These are phyloP conservation scores for Aciculoconidium aculeatum DNA, from an alignment of 805 yeast species.

Conservation along the genomic window DNA sequence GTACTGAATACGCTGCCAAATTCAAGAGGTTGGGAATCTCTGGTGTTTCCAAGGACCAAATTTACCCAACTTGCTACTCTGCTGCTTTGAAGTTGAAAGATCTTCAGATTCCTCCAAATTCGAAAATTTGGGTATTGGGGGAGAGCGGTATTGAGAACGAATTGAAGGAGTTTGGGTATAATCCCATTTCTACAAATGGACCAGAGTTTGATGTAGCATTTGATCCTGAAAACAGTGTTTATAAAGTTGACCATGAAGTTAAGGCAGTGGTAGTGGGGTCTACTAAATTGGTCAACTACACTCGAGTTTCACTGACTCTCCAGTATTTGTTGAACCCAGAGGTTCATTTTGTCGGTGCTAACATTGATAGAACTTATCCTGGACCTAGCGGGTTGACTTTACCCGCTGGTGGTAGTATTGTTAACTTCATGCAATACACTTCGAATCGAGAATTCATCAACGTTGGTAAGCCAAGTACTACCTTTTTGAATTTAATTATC, in stretches of 20 bases:
- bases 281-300: constrained; percentile 31
- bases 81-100: constrained; percentile 22
- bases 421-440: constrained; percentile 32
- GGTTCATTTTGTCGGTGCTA: constrained; percentile 34
- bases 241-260: constrained; percentile 32
- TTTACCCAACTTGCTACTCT: constrained; percentile 35
- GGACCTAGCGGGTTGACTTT: constrained; percentile 31
- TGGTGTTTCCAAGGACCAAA: constrained; percentile 20
- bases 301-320: constrained; percentile 31
- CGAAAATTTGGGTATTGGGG: constrained; percentile 38
- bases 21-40: constrained; percentile 26
- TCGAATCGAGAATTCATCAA: constrained; percentile 26
- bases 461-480: constrained; percentile 34
- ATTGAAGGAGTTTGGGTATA: constrained; percentile 24
- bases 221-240: constrained; percentile 18
- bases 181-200: constrained; percentile 33
- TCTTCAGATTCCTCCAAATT: constrained; percentile 17
- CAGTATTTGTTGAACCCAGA: constrained; percentile 30
- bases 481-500: constrained; percentile 25
- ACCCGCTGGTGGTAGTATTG: constrained; percentile 40
- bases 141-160: constrained; percentile 35
- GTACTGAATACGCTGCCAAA: constrained; percentile 27
- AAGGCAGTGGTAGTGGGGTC: constrained; percentile 37
- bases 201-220: constrained; percentile 19
- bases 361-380: constrained; percentile 37